Base-by-base conservation (phyloP, 208 protist genomes). In the Phytomonas sp. region DNA sequence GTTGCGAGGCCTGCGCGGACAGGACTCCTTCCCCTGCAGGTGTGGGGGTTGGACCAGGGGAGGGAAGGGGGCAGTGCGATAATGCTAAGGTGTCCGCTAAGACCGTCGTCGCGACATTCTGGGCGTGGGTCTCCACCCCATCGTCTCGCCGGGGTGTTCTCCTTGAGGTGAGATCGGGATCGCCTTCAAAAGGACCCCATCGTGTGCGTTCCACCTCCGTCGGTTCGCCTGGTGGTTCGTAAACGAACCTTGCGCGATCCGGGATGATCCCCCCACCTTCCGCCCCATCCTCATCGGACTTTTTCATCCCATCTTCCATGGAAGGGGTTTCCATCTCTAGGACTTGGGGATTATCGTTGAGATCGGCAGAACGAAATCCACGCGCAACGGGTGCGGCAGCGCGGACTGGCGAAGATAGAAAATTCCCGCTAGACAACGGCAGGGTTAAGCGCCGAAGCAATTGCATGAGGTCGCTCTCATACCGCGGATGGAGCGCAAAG, bases 391-490 rank as follows among this genome's bases (percentile, higher is more conserved):
- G 32, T 31, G 36, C 36, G 2, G 63, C 20, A 46, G 28, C 17
- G 37, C 6, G 46, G 62, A 28, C 0, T 28, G 62, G n/a, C 13
- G 36, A 8, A 30, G 71, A 40, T 17, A 30, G 26, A 29, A 46
- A 31, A 64, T 31, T 29, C 29, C 2, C 46, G 56, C 26, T 62
- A 26, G 51, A 31, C 59, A 63, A 33, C 34, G 30, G 28, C 51
- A 29, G 51, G 30, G 79, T 80, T 26, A 83, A 68, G 8, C 68
- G 66, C 62, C 87, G 82, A 7, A 94, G 76, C 4, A 91, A 67
- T 36, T 77, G n/a, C 66, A 92, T 85, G 13, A 94, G 77, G 56
- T 88, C 84, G 29, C 73, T 66, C 74, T 94, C 85, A 67, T 94
- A 94, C 36, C 82, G 83, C 31, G 84, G 78, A 40, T 81, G 80